These are phyloP conservation scores for Epichloe scottii DNA, from an alignment of 2,329 filamentous ascomycete genomes.

Conservation along the genomic window DNA sequence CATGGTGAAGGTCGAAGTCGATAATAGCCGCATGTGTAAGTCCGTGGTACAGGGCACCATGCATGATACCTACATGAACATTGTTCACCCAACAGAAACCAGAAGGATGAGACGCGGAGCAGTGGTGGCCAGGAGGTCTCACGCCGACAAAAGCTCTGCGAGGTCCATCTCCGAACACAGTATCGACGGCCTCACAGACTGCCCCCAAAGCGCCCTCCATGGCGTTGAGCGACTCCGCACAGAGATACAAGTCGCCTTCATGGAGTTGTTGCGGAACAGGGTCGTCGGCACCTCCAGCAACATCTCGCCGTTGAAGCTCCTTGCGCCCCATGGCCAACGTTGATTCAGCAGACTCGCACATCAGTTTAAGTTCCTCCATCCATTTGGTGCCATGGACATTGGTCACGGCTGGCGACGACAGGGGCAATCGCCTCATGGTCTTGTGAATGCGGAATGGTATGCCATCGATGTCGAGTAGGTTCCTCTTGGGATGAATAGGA, in stretches of 20 bases:
- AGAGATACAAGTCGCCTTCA: slow-evolving; percentile 84
- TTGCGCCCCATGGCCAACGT: slow-evolving; percentile 67
- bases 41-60: slow-evolving; percentile 71
- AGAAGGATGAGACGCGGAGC: slow-evolving; percentile 76
- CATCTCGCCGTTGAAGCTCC: slow-evolving; percentile 60
- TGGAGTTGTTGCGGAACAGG: slow-evolving; percentile 51
- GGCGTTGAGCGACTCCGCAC: slow-evolving; percentile 70
- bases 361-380: slow-evolving; percentile 81
- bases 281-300: slow-evolving; percentile 37
- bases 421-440: slow-evolving; percentile 56
- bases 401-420: slow-evolving; percentile 67
- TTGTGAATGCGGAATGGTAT: slow-evolving; percentile 79
- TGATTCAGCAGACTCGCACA: slow-evolving; percentile 71
- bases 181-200: slow-evolving; percentile 84
- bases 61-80: slow-evolving; percentile 90
- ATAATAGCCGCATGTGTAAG: slow-evolving; percentile 89
- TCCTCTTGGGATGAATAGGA: slow-evolving; percentile 51
- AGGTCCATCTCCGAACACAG: slow-evolving; percentile 56
- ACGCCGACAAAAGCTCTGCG: slow-evolving; percentile 83
- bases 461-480: slow-evolving; percentile 39
- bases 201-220: slow-evolving; percentile 87
- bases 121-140: slow-evolving; percentile 89
- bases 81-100: slow-evolving; percentile 99
- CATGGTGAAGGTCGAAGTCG: slow-evolving; percentile 85
- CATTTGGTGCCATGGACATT: slow-evolving; percentile 84